phyloP scores from a whole-genome alignment of 192 early-diverging fungal genomes.

The Neocallimastix lanati region DNA sequence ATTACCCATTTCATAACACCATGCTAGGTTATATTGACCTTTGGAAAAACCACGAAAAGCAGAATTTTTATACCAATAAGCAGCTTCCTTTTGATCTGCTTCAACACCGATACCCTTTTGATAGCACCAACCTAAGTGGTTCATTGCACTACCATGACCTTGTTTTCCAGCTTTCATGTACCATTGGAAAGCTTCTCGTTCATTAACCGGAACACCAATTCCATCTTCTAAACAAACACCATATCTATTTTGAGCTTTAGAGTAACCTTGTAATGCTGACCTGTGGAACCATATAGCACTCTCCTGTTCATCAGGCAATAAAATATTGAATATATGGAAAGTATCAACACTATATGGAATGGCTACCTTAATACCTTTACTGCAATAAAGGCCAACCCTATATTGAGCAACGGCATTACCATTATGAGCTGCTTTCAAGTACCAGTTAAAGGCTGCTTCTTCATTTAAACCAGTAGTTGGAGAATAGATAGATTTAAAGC shows the following conservation, averaged over 20 bases:
- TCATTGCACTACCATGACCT: slow-evolving; percentile 35
- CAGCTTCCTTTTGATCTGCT: slow-evolving; percentile 23
- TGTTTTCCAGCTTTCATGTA: slow-evolving; percentile 40
- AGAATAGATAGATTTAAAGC: not conserved
- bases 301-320: not conserved
- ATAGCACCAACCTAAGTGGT: slow-evolving; percentile 53
- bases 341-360: not conserved
- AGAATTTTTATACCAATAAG: slow-evolving; percentile 14
- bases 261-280: not conserved
- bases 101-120: slow-evolving; percentile 34
- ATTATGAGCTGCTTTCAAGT: not conserved
- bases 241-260: slow-evolving; percentile 25
- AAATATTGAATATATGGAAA: not conserved
- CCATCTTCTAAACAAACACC: slow-evolving; percentile 68
- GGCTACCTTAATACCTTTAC: not conserved
- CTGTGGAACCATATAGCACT: not conserved
- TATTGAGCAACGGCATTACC: not conserved
- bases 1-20: slow-evolving; percentile 35
- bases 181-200: slow-evolving; percentile 51
- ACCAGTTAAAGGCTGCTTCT: not conserved
- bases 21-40: slow-evolving; percentile 38
- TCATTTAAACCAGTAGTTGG: not conserved
- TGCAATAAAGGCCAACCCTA: not conserved
- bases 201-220: slow-evolving; percentile 45
- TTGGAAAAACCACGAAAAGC: slow-evolving; percentile 27